Conservation (phyloP, 139 green algal species). For the Asterochloris sp. region DNA sequence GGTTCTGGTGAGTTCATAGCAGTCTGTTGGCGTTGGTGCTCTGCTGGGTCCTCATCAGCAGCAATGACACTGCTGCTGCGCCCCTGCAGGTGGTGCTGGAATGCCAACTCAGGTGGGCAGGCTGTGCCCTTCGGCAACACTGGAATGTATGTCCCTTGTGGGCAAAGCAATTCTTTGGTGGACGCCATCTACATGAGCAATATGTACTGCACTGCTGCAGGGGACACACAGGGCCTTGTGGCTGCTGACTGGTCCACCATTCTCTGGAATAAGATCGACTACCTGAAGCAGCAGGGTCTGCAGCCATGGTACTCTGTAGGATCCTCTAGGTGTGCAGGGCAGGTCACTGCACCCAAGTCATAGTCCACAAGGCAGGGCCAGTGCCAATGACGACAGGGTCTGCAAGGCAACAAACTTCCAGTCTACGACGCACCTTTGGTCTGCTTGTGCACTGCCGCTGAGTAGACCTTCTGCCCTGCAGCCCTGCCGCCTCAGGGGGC, state of each 20-base stretch:
- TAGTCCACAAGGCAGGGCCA: too few relatives aligned
- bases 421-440: too few relatives aligned
- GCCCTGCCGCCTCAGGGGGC: background rate
- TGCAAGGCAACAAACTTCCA: too few relatives aligned
- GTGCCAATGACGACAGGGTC: too few relatives aligned
- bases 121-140: background rate
- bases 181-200: background rate
- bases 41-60: background rate
- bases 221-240: slow-evolving; percentile 21
- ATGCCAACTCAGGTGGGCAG: slow-evolving; percentile 21
- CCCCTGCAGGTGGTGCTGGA: slow-evolving; percentile 31
- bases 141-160: background rate
- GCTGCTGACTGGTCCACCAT: slow-evolving; percentile 15
- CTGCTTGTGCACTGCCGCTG: too few relatives aligned
- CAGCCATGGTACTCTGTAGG: slow-evolving; percentile 16
- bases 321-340: too few relatives aligned
- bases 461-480: too few relatives aligned
- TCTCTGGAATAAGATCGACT: slow-evolving; percentile 26
- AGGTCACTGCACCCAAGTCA: too few relatives aligned
- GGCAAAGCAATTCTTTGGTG: background rate
- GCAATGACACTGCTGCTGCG: slow-evolving; percentile 21
- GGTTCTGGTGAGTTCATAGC: background rate
- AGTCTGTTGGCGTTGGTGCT: slow-evolving; percentile 5
- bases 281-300: slow-evolving; percentile 12
- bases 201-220: background rate